Evolutionary conservation across 352 stramenopile genomes (phyloP).

Genomic region (Pythium aristosporum): DNA sequence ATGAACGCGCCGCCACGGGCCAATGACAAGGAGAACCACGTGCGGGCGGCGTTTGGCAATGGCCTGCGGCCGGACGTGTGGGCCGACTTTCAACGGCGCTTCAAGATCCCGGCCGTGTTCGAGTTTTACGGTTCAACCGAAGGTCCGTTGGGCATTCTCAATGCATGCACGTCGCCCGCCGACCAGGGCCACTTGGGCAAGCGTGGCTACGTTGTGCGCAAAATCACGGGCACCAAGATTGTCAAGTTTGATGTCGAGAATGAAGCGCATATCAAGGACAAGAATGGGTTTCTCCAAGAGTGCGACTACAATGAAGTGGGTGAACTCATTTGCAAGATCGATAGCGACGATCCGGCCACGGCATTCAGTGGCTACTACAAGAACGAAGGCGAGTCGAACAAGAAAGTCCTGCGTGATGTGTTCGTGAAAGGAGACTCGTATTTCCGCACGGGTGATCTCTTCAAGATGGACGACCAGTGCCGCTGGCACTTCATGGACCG

Average conservation of each 20-base stretch:
- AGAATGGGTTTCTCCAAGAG: conserved; percentile 49
- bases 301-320: conserved; percentile 64
- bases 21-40: conserved; percentile 67
- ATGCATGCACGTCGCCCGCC: conserved; percentile 57
- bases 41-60: conserved; percentile 89
- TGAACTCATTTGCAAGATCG: conserved; percentile 71
- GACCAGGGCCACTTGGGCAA: conserved; percentile 71
- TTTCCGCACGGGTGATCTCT: conserved; percentile 90
- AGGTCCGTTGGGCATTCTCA: conserved; percentile 80
- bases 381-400: conserved; percentile 70
- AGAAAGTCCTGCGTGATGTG: conserved; percentile 84
- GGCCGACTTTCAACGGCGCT: conserved; percentile 84
- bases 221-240: conserved; percentile 63
- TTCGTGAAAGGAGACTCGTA: conserved; percentile 86
- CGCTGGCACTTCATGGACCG: conserved; percentile 91
- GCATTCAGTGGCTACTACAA: conserved; percentile 91
- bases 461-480: conserved; percentile 67
- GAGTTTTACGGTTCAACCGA: conserved; percentile 94
- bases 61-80: conserved; percentile 89
- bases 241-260: conserved; percentile 78
- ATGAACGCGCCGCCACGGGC: conserved; percentile 48
- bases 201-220: conserved; percentile 53
- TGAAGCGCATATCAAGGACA: conserved; percentile 60
- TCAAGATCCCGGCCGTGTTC: conserved; percentile 81
- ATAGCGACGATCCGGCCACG: conserved; percentile 46